phyloP scores from a whole-genome alignment of 371 early-diverging fungal species.

The Polyrhizophydium stewartii region DNA sequence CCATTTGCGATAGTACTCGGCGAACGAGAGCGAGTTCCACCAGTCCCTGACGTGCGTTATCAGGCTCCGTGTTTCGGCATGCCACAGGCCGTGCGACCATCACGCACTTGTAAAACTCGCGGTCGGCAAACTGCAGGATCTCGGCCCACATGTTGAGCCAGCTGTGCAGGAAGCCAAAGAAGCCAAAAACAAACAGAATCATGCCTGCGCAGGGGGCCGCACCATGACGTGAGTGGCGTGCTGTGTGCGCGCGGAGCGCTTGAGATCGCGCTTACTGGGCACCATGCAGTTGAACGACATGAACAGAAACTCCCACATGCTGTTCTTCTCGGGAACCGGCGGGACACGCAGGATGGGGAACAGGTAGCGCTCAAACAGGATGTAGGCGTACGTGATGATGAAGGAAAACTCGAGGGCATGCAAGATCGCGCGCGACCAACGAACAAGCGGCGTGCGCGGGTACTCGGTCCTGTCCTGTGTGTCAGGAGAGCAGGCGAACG shows the following conservation, averaged over 20 bases:
- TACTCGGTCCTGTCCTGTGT: conserved; percentile 9
- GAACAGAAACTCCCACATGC: conserved; percentile 10
- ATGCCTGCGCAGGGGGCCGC: conserved; percentile 6
- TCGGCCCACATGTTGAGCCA: conserved; percentile 34
- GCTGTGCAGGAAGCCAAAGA: conserved; percentile 21
- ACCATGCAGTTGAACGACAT: conserved; percentile 18
- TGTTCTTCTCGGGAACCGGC: conserved; percentile 1
- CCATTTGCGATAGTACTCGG: conserved; percentile 45
- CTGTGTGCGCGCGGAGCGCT: too few species aligned
- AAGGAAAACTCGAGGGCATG: conserved; percentile 11
- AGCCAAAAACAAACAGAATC: conserved; percentile 17
- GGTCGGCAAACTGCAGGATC: conserved; percentile 37
- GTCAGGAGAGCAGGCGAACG: too few species aligned
- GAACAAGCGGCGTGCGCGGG: conserved; percentile 17
- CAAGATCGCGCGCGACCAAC: conserved; percentile 14
- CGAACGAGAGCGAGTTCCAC: conserved; percentile 44
- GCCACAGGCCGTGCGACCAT: too few species aligned
- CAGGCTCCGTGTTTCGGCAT: too few species aligned
- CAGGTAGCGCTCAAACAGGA: conserved; percentile 12
- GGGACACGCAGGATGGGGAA: conserved; percentile 14
- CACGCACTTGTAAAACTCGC: conserved; percentile 29
- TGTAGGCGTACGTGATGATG: conserved; percentile 12
- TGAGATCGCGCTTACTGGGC: conserved; percentile 8
- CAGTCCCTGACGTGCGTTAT: conserved; percentile 22
- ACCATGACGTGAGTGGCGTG: too few species aligned